Evolutionary conservation across 768 basidiomycete species (phyloP), one percentile per base, ranked within the genome.

Genomic region (Rhodocollybia butyracea): DNA sequence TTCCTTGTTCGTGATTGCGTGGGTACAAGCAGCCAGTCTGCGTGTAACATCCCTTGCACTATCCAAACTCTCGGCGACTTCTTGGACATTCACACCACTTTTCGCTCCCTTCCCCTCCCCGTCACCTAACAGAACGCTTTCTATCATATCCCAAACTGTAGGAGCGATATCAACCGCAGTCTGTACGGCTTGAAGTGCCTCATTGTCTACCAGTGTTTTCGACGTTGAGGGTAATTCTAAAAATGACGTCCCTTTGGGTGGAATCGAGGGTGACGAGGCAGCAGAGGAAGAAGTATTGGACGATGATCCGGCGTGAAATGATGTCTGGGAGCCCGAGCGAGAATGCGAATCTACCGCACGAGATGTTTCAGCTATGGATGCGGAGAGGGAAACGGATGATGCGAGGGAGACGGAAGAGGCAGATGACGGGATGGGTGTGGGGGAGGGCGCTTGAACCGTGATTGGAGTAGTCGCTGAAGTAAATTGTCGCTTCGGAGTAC

Each of bases 131-230:
- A 91, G 68, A 58, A 88, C 76, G 54, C 87, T 85, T 59, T 86
- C 85, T 65, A 94, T 83, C 75, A 88, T 80, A 56, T 84, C 76
- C 91, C 94, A 98, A 22, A 92, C 88, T 24, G 78, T 75, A 11
- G 89, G 88, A 10, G 92, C 94, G 12, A 88, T 79, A 22, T 89
- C 84, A 8, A 94, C 83, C 13, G 94, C 90, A 7, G 74, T 73
- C 60, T 85, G 85, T 68, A 97, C 85, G 26, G 90, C 86, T 56
- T 88, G 83, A 6, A 95, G 71, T 3, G 90, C 82, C 61, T 91
- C 89, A 51, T 85, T 85, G 64, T 92, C 89, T 40, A 93, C 84
- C 32, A 87, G 73, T 24, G 79, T 82, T 57, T 80, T 81, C 17
- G 88, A 83, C 40, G 68, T 78, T 12, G 74, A 73, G 5, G 82